These are phyloP conservation scores for Arthrocladium fulminans DNA, from an alignment of 2,329 filamentous ascomycete genomes.

Conservation along the genomic window DNA sequence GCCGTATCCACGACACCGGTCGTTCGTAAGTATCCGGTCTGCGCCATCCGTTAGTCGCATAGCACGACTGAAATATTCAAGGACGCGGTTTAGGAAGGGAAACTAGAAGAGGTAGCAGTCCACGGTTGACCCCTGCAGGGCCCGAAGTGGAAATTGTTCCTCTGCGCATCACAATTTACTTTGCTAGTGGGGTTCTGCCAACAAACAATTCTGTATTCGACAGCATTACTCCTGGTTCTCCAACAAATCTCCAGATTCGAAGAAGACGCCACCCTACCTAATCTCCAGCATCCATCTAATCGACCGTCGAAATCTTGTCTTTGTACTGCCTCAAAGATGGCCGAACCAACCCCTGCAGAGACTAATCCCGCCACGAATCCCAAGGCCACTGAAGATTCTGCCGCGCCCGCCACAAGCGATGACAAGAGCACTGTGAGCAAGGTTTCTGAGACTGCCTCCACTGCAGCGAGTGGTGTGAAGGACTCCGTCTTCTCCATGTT, in stretches of 20 bases:
- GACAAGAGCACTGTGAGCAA: constrained; percentile 19
- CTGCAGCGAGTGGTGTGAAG: constrained; percentile 23
- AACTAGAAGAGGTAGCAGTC: no score
- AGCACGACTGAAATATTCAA: neutral
- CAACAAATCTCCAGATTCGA: neutral
- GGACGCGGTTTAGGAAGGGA: no score
- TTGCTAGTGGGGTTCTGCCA: constrained; percentile 11
- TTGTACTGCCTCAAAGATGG: constrained; percentile 6
- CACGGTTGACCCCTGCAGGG: no score
- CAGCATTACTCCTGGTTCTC: neutral
- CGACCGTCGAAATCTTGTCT: neutral
- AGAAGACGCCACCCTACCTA: no score
- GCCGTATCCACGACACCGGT: no score
- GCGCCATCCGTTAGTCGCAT: no score
- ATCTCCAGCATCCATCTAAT: no score
- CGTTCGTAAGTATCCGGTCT: no score
- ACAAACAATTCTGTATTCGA: constrained; percentile 11
- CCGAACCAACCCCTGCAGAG: constrained; percentile 20
- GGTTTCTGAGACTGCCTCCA: constrained; percentile 17
- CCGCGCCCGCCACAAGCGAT: constrained; percentile 17
- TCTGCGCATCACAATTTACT: neutral
- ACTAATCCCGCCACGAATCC: constrained; percentile 20
- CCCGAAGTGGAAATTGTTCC: constrained; percentile 2
- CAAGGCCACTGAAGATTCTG: constrained; percentile 15
- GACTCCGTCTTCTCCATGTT: constrained; percentile 92